Evolutionary conservation across 805 yeast genomes (phyloP).

Genomic region (Myxozyma nipponensis): DNA sequence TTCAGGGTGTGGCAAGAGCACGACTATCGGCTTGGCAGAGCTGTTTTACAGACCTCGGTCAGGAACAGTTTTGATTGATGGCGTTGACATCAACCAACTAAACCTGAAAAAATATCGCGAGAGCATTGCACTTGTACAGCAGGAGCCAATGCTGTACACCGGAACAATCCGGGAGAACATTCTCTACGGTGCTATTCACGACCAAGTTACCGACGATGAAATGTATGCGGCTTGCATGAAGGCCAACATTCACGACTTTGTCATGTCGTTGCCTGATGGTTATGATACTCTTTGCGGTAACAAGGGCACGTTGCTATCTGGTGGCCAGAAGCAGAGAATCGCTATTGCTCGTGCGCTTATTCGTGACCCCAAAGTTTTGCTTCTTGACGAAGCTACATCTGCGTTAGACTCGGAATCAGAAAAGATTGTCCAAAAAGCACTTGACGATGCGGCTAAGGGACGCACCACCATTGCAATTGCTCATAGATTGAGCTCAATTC

Average conservation of each 20-base stretch:
- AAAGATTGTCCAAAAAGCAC: conserved; percentile 59
- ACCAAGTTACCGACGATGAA: conserved; percentile 41
- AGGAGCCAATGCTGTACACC: conserved; percentile 60
- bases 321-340: conserved; percentile 63
- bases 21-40: conserved; percentile 51
- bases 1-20: conserved; percentile 52
- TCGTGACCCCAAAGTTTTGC: conserved; percentile 53
- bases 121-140: conserved; percentile 59
- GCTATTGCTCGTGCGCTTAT: conserved; percentile 63
- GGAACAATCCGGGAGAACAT: conserved; percentile 77
- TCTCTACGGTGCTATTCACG: conserved; percentile 38
- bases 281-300: conserved; percentile 49
- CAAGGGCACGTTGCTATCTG: conserved; percentile 51
- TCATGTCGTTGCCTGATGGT: conserved; percentile 51
- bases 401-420: conserved; percentile 60
- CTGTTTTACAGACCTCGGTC: conserved; percentile 54
- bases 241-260: conserved; percentile 53
- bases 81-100: conserved; percentile 70
- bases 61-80: conserved; percentile 63
- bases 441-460: conserved; percentile 52
- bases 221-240: conserved; percentile 44
- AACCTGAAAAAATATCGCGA: conserved; percentile 51
- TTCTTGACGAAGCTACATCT: conserved; percentile 57
- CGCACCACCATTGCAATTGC: conserved; percentile 75
- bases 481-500: conserved; percentile 62